Conservation (phyloP, 2,329 filamentous ascomycete species). For the Verticillium longisporum region DNA sequence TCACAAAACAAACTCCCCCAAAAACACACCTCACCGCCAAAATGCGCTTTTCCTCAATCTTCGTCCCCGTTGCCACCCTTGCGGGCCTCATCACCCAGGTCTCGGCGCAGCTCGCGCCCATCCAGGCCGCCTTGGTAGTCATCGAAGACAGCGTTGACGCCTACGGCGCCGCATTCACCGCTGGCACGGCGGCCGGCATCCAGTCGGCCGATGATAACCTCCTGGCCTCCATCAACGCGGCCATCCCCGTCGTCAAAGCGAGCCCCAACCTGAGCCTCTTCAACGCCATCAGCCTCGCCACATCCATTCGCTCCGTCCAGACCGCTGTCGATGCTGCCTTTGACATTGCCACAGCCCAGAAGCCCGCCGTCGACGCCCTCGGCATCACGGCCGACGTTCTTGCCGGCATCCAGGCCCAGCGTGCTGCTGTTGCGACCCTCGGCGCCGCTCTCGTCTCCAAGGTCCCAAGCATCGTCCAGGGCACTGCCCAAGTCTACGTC, state of each 20-base stretch:
- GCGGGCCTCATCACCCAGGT: not conserved
- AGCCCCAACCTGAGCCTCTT: not conserved
- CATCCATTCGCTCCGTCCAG: not conserved
- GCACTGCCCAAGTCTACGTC: not conserved
- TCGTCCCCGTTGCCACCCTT: not conserved
- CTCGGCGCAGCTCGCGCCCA: not conserved
- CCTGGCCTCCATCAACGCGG: not conserved
- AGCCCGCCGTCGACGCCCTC: not conserved
- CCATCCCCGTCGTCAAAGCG: not conserved
- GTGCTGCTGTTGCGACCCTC: not conserved
- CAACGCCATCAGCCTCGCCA: not conserved
- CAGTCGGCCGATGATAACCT: not conserved
- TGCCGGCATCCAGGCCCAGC: not conserved
- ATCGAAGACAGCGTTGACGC: not conserved
- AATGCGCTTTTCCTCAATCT: not conserved
- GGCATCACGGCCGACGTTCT: not conserved
- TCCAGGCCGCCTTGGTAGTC: not conserved
- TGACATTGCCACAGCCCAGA: not conserved
- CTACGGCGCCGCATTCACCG: slow-evolving; percentile 1
- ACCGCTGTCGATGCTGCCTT: not conserved
- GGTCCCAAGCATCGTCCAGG: not conserved
- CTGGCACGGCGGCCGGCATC: not conserved
- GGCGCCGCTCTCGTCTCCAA: not conserved
- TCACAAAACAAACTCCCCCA: not conserved
- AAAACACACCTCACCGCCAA: not conserved